phyloP scores from a whole-genome alignment of 2,329 filamentous ascomycete species.

The Aspergillus sp. region DNA sequence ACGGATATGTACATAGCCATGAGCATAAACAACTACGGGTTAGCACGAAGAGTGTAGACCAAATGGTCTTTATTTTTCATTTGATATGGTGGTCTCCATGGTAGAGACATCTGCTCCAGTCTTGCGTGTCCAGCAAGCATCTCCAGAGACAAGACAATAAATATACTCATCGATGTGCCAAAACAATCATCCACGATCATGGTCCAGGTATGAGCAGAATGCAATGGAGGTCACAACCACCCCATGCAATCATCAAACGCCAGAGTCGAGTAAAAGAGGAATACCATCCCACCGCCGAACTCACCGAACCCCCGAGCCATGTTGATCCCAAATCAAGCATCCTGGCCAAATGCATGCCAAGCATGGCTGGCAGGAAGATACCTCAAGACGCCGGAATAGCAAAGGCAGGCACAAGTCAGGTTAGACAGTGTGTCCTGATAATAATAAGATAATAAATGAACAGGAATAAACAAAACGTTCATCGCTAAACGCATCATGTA shows the following conservation, averaged over 20 bases:
- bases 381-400: conserved; percentile 23
- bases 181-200: not conserved
- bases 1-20: not conserved
- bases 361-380: conserved; percentile 23
- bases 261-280: not conserved
- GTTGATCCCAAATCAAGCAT: conserved; percentile 5
- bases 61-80: conserved; percentile 3
- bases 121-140: not conserved
- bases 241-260: not conserved
- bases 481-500: conserved; percentile 13
- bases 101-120: not conserved
- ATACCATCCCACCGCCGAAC: not conserved
- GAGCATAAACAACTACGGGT: not conserved
- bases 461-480: conserved; percentile 18
- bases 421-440: conserved; percentile 10
- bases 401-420: conserved; percentile 7
- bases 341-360: conserved; percentile 22
- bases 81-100: not conserved
- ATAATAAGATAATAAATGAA: conserved; percentile 15
- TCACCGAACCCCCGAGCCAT: not conserved
- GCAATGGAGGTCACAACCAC: not conserved
- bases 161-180: too few relatives aligned
- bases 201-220: not conserved
- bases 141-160: not conserved
- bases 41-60: not conserved